Conservation (phyloP, 345 rosid genomes). For the Eucalyptus regnans region DNA sequence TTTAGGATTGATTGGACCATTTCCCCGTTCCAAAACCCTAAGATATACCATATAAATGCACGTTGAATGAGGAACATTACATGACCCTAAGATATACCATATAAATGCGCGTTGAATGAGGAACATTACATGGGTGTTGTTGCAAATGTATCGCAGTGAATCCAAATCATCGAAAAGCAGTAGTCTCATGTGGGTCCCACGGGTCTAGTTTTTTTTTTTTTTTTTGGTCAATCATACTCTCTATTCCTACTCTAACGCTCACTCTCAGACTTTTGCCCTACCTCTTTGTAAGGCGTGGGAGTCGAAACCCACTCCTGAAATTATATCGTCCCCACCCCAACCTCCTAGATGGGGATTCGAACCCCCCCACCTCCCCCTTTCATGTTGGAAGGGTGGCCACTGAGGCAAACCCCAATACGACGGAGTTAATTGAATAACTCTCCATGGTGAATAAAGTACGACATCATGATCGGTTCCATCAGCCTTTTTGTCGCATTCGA, state of each 20-base stretch:
- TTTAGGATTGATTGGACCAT: background rate
- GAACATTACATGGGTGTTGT: background rate
- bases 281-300: too few relatives aligned
- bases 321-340: too few relatives aligned
- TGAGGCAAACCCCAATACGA: too few relatives aligned
- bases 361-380: too few relatives aligned
- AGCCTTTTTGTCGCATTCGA: background rate
- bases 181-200: background rate
- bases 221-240: too few relatives aligned
- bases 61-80: background rate
- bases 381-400: too few relatives aligned
- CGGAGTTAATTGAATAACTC: background rate
- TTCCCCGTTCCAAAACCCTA: background rate
- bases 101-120: background rate
- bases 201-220: too few relatives aligned
- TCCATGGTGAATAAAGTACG: background rate
- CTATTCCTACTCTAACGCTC: too few relatives aligned
- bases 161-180: background rate
- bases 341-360: too few relatives aligned
- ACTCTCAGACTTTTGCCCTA: too few relatives aligned
- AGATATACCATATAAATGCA: background rate
- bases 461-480: background rate
- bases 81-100: background rate
- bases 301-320: too few relatives aligned
- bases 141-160: background rate